Base-by-base conservation (phyloP, 2,329 filamentous ascomycete species). In the Claviceps capensis region DNA sequence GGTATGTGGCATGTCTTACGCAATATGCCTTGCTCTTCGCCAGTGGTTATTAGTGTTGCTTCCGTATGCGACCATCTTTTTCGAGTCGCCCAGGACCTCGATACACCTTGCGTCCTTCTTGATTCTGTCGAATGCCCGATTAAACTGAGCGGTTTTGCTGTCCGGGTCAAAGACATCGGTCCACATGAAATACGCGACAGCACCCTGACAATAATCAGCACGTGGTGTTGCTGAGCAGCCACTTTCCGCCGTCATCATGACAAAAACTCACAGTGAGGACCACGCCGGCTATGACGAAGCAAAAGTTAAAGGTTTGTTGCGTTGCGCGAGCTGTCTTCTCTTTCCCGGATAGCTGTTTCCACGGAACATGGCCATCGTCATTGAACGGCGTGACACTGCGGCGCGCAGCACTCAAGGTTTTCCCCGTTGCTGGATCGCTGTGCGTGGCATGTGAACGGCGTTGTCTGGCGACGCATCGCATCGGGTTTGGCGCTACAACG, bases 251-350 rank as follows among this genome's bases (percentile, higher is more conserved):
- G 40, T 8, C 40, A 19, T 42, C 16, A 8, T n/a, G 9, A 42
- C 17, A 42, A 19, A 11, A 42, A 17, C 76, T 56, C 74, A 88
- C 86, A 38, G 90, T 95, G 59, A 91, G 72, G 37, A 82, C 76
- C 11, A 90, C 69, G 26, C 91, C 91, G 7, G 83, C 73, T 1
- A 88, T 59, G 8, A 96, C 81, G 56, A 96, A 69, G 58, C 84
- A 76, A 58, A 95, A 81, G 68, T 97, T 96, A 72, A 95, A 85
- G 16, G 84, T 86, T 67, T 96, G 91, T 67, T 96, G 90, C 0
- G 88, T 91, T 8, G 88, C 86, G 41, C 91, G 79, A 23, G 85
- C 85, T 2, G 83, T 82, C 67, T 95, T 96, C 65, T 96, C 91
- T 47, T 72, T 72, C 0, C 70, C 72, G 1, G 83, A 88, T 2